A percentile compares a stretch with the other conserved stretches of the same genome.
Evolutionary conservation across 352 stramenopile species (phyloP).

Genomic region (Globisporangium uncinulatum): DNA sequence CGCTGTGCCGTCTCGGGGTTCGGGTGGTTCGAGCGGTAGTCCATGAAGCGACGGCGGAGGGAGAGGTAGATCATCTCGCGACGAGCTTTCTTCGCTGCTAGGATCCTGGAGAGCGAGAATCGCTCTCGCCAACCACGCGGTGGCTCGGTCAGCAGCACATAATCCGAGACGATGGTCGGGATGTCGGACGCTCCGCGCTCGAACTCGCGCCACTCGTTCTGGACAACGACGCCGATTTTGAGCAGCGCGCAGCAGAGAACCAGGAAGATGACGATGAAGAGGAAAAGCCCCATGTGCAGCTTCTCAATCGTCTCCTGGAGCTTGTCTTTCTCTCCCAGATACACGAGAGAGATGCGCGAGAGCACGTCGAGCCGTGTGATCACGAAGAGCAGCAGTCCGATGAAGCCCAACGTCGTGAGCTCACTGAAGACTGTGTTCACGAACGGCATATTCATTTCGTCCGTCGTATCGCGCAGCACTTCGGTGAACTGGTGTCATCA

Average conservation of each 20-base stretch:
- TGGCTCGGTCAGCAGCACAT: conserved; percentile 44
- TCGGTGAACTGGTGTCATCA: conserved; percentile 24
- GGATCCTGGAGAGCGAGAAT: conserved; percentile 25
- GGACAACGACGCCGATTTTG: conserved; percentile 54
- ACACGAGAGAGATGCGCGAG: conserved; percentile 31
- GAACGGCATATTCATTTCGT: conserved; percentile 70
- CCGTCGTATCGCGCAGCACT: conserved; percentile 38
- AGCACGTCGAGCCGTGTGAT: conserved; percentile 62
- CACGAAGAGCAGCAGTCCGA: conserved; percentile 53
- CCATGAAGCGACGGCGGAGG: conserved; percentile 56
- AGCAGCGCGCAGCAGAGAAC: conserved; percentile 57
- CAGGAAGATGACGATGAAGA: conserved; percentile 80
- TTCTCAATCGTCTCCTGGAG: conserved; percentile 70
- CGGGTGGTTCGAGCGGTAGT: conserved; percentile 69
- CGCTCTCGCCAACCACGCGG: conserved; percentile 25
- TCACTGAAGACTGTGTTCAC: conserved; percentile 64
- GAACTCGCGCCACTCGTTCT: conserved; percentile 70
- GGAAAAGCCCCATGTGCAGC: conserved; percentile 79
- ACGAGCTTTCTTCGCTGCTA: conserved; percentile 27
- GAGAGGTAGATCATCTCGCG: conserved; percentile 65
- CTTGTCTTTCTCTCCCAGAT: conserved; percentile 35
- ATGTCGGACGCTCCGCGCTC: conserved; percentile 51
- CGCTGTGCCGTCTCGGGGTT: conserved; percentile 26
- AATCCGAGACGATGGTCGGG: conserved; percentile 52
- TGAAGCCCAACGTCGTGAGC: conserved; percentile 73